phyloP scores from a whole-genome alignment of 23 red algal genomes.

The Agarophyton chilense region DNA sequence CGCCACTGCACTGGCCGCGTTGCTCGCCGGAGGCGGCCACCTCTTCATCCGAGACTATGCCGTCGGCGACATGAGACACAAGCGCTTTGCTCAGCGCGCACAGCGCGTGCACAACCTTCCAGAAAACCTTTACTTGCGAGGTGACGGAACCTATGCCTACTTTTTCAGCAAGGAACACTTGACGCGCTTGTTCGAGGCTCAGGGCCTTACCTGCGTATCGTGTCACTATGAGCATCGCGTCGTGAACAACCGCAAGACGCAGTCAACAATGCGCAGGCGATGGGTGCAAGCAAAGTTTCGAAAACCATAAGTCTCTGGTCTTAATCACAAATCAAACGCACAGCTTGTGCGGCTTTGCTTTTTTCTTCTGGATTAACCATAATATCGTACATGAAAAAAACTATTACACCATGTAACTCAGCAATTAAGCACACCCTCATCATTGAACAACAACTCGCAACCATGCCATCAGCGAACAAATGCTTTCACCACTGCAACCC shows the following conservation, averaged over 20 bases:
- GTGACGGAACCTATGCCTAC: conserved; percentile 95
- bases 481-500: not conserved
- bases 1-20: conserved; percentile 38
- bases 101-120: not conserved
- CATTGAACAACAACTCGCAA: too few relatives aligned
- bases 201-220: conserved; percentile 43
- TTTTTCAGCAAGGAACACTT: conserved; percentile 84
- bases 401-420: not conserved
- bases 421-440: too few relatives aligned
- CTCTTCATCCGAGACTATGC: conserved; percentile 96
- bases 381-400: not conserved
- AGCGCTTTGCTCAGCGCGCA: conserved; percentile 54
- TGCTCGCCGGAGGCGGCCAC: conserved; percentile 63
- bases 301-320: conserved; percentile 38
- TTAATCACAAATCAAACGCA: too few relatives aligned
- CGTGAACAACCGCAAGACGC: conserved; percentile 81
- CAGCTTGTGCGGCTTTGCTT: too few relatives aligned
- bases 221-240: conserved; percentile 43
- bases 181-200: conserved; percentile 54
- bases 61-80: conserved; percentile 87
- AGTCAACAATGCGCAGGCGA: conserved; percentile 74
- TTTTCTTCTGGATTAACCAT: too few relatives aligned
- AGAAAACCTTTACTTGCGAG: conserved; percentile 53
- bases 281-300: conserved; percentile 88
- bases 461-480: too few relatives aligned